Conservation (phyloP, 1,284 basidiomycete species). For the Leucoagaricus sp. region DNA sequence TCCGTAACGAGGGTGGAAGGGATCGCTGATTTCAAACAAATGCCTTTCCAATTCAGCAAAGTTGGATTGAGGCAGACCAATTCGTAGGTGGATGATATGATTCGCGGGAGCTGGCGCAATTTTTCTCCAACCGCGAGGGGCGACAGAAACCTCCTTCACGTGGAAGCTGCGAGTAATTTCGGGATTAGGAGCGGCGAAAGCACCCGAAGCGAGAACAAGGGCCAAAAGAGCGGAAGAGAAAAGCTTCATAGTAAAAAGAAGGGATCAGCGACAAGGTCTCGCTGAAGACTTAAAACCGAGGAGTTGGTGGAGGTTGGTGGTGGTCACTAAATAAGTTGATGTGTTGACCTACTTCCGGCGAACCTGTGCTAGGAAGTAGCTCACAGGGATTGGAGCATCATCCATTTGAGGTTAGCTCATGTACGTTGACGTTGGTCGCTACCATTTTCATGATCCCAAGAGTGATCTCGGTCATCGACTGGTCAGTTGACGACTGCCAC, state of each 20-base stretch:
- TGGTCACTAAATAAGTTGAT: background rate
- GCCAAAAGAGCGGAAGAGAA: slow-evolving; percentile 9
- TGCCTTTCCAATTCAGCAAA: slow-evolving; percentile 60
- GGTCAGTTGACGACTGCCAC: background rate
- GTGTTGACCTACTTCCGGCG: background rate
- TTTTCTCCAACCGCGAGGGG: slow-evolving; percentile 55
- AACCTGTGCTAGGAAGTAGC: background rate
- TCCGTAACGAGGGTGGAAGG: slow-evolving; percentile 64
- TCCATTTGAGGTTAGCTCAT: background rate
- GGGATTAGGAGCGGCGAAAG: slow-evolving; percentile 8
- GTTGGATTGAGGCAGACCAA: slow-evolving; percentile 68
- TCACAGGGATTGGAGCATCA: background rate
- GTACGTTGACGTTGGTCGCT: background rate
- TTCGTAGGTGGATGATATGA: slow-evolving; percentile 56
- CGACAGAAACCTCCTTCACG: slow-evolving; percentile 38
- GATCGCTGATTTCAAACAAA: slow-evolving; percentile 68
- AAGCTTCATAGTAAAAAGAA: slow-evolving; percentile 6
- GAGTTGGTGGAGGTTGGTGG: background rate
- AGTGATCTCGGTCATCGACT: too few relatives aligned
- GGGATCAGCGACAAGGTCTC: slow-evolving; percentile 6
- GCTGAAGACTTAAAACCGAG: too few relatives aligned
- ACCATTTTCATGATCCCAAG: background rate
- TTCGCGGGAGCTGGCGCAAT: slow-evolving; percentile 44
- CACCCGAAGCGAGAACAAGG: slow-evolving; percentile 2
- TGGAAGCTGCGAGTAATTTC: slow-evolving; percentile 15